Base-by-base conservation (phyloP, 139 green algal species). In the Chlamydomonas sp. region DNA sequence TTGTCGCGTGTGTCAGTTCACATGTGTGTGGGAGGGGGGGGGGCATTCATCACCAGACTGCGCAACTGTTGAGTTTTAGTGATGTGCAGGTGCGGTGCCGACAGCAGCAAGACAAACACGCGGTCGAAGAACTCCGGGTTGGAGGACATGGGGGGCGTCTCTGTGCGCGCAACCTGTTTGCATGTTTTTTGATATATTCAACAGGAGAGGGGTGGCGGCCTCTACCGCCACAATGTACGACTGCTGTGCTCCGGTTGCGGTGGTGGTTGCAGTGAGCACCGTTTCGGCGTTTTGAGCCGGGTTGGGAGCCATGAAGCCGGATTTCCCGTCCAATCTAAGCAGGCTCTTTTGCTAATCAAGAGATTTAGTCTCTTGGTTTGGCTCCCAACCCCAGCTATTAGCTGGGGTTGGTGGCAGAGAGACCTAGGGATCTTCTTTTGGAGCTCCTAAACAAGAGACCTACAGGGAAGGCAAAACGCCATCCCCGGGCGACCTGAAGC, bases 61-160 rank as follows among this genome's bases (percentile, higher is more conserved):
- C 26, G 29, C 6, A 6, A 35, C 54, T 33, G 6, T 33, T 28
- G 20, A 6, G 20, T 6, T 35, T 16, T 30, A 28, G n/a, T 63
- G 20, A 35, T 6, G 54, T 29, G 57, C 37, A 36, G 39, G 66
- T 80, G 43, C 6, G 73, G 60, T 31, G 70, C 60, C 0, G 70
- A 58, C 38, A 80, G 54, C 1, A 70, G 60, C 70, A 83, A 38
- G 36, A 83, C 64, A 48, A 83, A 76, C 2, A 59, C 43, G n/a
- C 35, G 60, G 34, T 70, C 59, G 3, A 65, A 4, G 58, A 83
- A 83, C 62, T 77, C 72, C 5, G 76, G 76, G 48, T n/a, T 72
- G 36, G 35, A 35, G 48, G 62, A 74, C 43, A 73, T 26, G 10
- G 50, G 68, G 0, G 31, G 58, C 2, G 72, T 83, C 69, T 83